phyloP scores from a whole-genome alignment of 306 rosid species.

The Cucurbita ficifolia region DNA sequence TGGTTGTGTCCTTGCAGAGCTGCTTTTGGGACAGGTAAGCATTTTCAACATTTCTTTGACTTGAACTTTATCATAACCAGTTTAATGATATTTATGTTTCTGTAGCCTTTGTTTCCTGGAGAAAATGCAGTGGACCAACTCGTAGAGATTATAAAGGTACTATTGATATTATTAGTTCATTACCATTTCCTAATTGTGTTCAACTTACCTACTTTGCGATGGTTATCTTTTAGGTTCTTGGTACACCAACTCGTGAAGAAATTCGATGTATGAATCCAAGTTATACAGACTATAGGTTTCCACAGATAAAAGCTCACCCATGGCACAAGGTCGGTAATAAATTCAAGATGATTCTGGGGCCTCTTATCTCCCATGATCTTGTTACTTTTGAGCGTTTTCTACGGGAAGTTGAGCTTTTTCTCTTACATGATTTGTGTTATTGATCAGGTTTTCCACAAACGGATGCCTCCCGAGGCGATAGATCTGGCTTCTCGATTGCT shows the following conservation, averaged over 20 bases:
- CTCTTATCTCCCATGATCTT: background rate
- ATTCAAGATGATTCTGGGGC: background rate
- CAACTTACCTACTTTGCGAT: background rate
- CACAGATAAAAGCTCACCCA: constrained; percentile 91
- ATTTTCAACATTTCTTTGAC: background rate
- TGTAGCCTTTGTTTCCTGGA: constrained; percentile 92
- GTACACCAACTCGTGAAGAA: constrained; percentile 97
- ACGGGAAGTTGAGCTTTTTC: background rate
- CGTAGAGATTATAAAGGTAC: constrained; percentile 88
- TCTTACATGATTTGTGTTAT: background rate
- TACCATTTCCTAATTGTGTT: background rate
- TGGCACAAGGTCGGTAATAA: constrained; percentile 74
- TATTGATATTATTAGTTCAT: background rate
- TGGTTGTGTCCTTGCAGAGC: constrained; percentile 98
- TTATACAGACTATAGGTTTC: constrained; percentile 82
- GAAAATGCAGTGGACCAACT: constrained; percentile 96
- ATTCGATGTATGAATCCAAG: constrained; percentile 96
- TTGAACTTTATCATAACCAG: background rate
- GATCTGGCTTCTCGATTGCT: constrained; percentile 84
- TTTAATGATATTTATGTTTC: background rate
- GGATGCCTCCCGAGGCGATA: constrained; percentile 96
- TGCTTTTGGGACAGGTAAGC: constrained; percentile 88
- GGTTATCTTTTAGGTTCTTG: constrained; percentile 58
- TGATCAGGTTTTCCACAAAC: constrained; percentile 71
- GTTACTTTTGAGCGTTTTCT: background rate